Conservation (phyloP, 768 basidiomycete genomes). For the Vararia minispora region DNA sequence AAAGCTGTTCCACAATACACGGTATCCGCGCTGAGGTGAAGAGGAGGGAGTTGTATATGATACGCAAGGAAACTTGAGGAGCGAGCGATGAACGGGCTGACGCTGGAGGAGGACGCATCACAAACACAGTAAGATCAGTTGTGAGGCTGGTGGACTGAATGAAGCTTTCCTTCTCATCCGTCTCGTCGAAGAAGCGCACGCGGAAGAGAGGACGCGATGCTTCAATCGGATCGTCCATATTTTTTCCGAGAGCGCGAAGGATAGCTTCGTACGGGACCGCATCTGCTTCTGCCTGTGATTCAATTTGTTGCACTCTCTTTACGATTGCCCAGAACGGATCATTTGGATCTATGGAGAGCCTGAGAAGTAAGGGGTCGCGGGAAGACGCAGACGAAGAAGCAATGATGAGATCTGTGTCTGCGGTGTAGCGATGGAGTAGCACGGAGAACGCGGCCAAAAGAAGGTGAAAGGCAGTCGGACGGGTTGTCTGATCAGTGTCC, state of each 20-base stretch:
- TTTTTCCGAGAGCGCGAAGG: slow-evolving; percentile 53
- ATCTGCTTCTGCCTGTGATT: slow-evolving; percentile 74
- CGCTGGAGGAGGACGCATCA: slow-evolving; percentile 60
- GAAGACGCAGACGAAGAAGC: slow-evolving; percentile 74
- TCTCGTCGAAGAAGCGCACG: slow-evolving; percentile 95
- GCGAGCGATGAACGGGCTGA: slow-evolving; percentile 61
- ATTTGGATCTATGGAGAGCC: slow-evolving; percentile 69
- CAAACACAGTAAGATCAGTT: slow-evolving; percentile 88
- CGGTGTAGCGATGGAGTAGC: slow-evolving; percentile 88
- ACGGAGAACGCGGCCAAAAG: slow-evolving; percentile 88
- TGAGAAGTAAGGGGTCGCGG: slow-evolving; percentile 72
- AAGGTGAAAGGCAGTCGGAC: slow-evolving; percentile 81
- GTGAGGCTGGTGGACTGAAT: slow-evolving; percentile 72
- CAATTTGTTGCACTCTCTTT: slow-evolving; percentile 72
- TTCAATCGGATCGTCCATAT: slow-evolving; percentile 49
- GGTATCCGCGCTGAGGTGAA: slow-evolving; percentile 74
- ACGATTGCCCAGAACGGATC: slow-evolving; percentile 89
- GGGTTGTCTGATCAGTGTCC: slow-evolving; percentile 31
- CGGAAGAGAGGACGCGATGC: slow-evolving; percentile 62
- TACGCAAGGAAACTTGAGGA: slow-evolving; percentile 65
- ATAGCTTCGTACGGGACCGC: slow-evolving; percentile 73
- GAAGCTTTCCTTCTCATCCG: slow-evolving; percentile 65
- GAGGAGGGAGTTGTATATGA: slow-evolving; percentile 90
- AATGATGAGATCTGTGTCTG: slow-evolving; percentile 88
- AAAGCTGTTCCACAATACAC: slow-evolving; percentile 77